Evolutionary conservation across 2,329 filamentous ascomycete genomes (phyloP).

Genomic region (Pseudocercospora fijiensis): DNA sequence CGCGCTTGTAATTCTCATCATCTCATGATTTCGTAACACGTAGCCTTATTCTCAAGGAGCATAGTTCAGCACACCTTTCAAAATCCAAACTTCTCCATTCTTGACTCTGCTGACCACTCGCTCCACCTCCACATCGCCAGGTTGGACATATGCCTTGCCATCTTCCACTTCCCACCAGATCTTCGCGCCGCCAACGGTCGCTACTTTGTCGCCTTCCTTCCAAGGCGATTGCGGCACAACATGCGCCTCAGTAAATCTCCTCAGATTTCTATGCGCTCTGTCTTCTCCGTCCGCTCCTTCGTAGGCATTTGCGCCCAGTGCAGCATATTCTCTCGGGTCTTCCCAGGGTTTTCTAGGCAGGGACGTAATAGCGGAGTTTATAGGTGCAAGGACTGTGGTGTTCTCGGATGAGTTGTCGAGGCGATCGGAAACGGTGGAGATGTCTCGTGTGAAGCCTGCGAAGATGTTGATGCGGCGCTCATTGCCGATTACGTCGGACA

Average conservation of each 20-base stretch:
- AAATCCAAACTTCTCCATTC: slow-evolving; percentile 87
- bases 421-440: slow-evolving; percentile 65
- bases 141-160: slow-evolving; percentile 70
- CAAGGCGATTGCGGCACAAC: slow-evolving; percentile 75
- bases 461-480: slow-evolving; percentile 81
- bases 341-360: slow-evolving; percentile 87
- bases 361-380: slow-evolving; percentile 75
- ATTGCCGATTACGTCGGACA: slow-evolving; percentile 81
- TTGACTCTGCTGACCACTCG: slow-evolving; percentile 71
- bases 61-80: slow-evolving; percentile 62
- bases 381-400: slow-evolving; percentile 82
- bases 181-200: slow-evolving; percentile 66
- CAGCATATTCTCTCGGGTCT: slow-evolving; percentile 68
- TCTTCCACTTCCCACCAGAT: slow-evolving; percentile 80
- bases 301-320: slow-evolving; percentile 69
- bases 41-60: slow-evolving; percentile 5
- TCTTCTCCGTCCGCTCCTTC: slow-evolving; percentile 72
- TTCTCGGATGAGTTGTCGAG: slow-evolving; percentile 67
- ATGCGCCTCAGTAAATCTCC: slow-evolving; percentile 81
- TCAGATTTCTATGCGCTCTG: slow-evolving; percentile 72
- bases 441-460: slow-evolving; percentile 74
- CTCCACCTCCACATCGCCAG: slow-evolving; percentile 74
- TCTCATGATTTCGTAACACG: background rate
- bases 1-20: background rate
- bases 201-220: slow-evolving; percentile 64